Percentiles rank a stretch among this genome's conserved stretches.
Conservation (phyloP, 2,329 filamentous ascomycete genomes). For the Pseudogymnoascus sp. region DNA sequence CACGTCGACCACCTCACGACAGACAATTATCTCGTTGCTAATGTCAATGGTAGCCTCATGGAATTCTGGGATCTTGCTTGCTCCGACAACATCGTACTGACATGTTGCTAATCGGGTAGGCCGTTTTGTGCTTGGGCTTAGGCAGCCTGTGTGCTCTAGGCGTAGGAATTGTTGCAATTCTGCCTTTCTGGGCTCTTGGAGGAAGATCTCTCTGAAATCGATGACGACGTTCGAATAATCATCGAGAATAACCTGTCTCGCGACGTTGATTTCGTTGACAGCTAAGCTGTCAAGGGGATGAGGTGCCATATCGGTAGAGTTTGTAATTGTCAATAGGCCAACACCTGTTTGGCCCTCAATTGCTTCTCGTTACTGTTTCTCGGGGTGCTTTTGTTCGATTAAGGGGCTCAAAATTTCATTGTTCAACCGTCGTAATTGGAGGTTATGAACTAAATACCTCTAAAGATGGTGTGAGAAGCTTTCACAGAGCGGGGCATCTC, state of each 20-base stretch:
- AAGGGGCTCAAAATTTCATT: not conserved
- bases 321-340: not conserved
- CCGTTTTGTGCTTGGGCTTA: constrained; percentile 24
- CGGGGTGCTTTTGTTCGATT: not conserved
- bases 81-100: not conserved
- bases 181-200: constrained; percentile 46
- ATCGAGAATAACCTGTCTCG: constrained; percentile 40
- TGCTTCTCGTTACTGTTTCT: not conserved
- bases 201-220: constrained; percentile 54
- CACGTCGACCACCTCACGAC: not conserved
- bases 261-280: constrained; percentile 43
- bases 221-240: constrained; percentile 34
- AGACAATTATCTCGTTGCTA: not conserved
- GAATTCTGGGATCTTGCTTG: not conserved
- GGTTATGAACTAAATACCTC: not conserved
- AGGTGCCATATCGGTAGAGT: constrained; percentile 27
- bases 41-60: not conserved
- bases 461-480: not conserved
- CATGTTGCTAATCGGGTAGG: not conserved
- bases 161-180: constrained; percentile 43
- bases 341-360: not conserved
- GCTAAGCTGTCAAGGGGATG: constrained; percentile 43
- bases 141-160: constrained; percentile 35
- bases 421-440: not conserved
- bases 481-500: not conserved